Percentiles rank a stretch among this genome's conserved stretches.
Evolutionary conservation across 2,329 filamentous ascomycete genomes (phyloP).

Genomic region (Fusarium sp.): DNA sequence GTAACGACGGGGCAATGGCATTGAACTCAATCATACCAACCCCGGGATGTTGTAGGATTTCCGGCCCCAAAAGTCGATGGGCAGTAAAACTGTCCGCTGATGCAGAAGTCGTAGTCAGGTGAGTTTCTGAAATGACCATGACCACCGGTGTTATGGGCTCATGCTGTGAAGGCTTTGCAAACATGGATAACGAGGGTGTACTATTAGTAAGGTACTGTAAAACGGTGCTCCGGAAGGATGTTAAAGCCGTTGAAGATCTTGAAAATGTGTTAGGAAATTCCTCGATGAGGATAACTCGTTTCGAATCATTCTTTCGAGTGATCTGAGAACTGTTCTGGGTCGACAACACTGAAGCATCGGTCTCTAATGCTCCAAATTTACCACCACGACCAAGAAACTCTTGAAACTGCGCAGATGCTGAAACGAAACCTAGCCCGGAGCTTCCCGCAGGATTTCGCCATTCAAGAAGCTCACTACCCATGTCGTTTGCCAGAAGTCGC

Average conservation of each 20-base stretch:
- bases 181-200: slow-evolving; percentile 63
- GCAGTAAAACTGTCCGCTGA: slow-evolving; percentile 92
- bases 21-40: slow-evolving; percentile 92
- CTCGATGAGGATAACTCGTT: slow-evolving; percentile 77
- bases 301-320: slow-evolving; percentile 29
- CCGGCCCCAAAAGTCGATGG: slow-evolving; percentile 86
- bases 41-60: slow-evolving; percentile 83
- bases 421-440: slow-evolving; percentile 69
- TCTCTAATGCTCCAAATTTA: slow-evolving; percentile 78
- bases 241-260: slow-evolving; percentile 69
- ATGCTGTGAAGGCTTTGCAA: slow-evolving; percentile 52
- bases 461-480: slow-evolving; percentile 82
- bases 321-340: slow-evolving; percentile 33
- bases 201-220: slow-evolving; percentile 77
- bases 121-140: slow-evolving; percentile 90
- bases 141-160: slow-evolving; percentile 76
- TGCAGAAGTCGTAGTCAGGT: slow-evolving; percentile 85
- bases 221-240: slow-evolving; percentile 78
- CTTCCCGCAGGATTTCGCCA: slow-evolving; percentile 86
- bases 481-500: slow-evolving; percentile 77
- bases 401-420: slow-evolving; percentile 83
- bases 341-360: slow-evolving; percentile 45
- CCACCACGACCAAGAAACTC: slow-evolving; percentile 88
- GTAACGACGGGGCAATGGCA: slow-evolving; percentile 83
- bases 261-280: slow-evolving; percentile 83